Evolutionary conservation across 345 rosid species (phyloP).

Genomic region (Reutealis trisperma): DNA sequence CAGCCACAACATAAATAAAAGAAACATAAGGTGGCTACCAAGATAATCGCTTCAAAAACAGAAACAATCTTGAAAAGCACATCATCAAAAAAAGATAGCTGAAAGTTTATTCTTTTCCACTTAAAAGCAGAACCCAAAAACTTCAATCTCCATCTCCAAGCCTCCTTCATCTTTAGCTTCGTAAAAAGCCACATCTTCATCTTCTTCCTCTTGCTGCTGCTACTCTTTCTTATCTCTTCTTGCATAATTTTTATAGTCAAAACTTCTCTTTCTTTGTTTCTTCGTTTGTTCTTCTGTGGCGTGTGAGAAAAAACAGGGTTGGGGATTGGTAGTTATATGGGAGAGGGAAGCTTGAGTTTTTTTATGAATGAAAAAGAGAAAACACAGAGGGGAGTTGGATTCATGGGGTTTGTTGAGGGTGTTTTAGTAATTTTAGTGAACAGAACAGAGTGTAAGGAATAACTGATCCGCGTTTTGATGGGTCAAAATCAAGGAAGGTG

Average conservation of each 20-base stretch:
- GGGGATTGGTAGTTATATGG: slow-evolving; percentile 3
- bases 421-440: neutral
- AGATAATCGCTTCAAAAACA: slow-evolving; percentile 22
- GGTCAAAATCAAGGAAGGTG: slow-evolving; percentile 13
- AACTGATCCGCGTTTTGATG: slow-evolving; percentile 27
- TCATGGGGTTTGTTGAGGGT: neutral
- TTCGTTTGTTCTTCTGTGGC: neutral
- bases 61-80: slow-evolving; percentile 23
- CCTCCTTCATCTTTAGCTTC: slow-evolving; percentile 31
- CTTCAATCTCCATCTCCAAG: slow-evolving; percentile 34
- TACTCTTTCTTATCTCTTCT: slow-evolving; percentile 7
- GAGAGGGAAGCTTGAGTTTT: slow-evolving; percentile 4
- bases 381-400: neutral
- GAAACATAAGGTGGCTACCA: slow-evolving; percentile 20
- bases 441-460: neutral
- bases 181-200: slow-evolving; percentile 33
- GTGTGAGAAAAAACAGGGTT: neutral
- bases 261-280: neutral
- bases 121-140: slow-evolving; percentile 40
- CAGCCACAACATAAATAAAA: slow-evolving; percentile 42
- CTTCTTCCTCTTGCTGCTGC: slow-evolving; percentile 7
- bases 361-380: neutral
- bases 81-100: slow-evolving; percentile 31
- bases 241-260: neutral
- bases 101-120: slow-evolving; percentile 40